These are phyloP conservation scores for Effrenium voratum DNA, from an alignment of 73 alveolate species.

Conservation along the genomic window DNA sequence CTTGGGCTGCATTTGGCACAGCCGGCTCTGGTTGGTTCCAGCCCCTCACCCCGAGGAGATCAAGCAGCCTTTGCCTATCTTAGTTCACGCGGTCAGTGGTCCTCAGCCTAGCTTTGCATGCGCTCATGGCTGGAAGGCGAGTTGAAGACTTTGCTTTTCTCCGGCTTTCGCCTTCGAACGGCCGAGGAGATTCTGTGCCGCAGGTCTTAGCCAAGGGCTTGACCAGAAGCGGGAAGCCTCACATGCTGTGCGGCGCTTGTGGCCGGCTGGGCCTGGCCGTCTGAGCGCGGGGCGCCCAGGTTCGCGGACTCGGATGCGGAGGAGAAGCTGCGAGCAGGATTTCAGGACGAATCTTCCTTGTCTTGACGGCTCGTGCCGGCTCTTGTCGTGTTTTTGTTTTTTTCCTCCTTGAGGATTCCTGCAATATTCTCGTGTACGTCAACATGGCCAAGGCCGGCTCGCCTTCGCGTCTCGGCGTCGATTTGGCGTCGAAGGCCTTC, in stretches of 20 bases:
- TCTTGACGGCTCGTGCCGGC: too few relatives aligned
- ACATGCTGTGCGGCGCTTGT: constrained; percentile 19
- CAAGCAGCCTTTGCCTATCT: constrained; percentile 18
- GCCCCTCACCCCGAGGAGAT: background rate
- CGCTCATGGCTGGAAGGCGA: background rate
- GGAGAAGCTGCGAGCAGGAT: constrained; percentile 36
- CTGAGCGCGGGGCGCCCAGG: background rate
- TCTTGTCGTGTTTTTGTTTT: too few relatives aligned
- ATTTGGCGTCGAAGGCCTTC: background rate
- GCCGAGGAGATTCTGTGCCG: constrained; percentile 52
- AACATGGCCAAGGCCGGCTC: constrained; percentile 58
- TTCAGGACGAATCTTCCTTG: constrained; percentile 14
- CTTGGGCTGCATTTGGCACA: background rate
- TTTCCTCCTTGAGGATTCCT: constrained; percentile 16
- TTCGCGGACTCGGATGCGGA: constrained; percentile 60
- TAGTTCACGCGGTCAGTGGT: constrained; percentile 84
- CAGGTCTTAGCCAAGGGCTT: constrained; percentile 58
- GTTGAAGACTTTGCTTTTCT: too few relatives aligned
- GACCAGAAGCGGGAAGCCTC: constrained; percentile 22
- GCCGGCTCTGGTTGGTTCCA: background rate
- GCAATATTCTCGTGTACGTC: constrained; percentile 84
- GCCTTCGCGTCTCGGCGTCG: background rate
- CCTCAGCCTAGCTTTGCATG: background rate
- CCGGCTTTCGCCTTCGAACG: too few relatives aligned
- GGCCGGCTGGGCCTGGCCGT: background rate